phyloP scores from a whole-genome alignment of 148 eudicot genomes.

The Vaccinium macrocarpon region DNA sequence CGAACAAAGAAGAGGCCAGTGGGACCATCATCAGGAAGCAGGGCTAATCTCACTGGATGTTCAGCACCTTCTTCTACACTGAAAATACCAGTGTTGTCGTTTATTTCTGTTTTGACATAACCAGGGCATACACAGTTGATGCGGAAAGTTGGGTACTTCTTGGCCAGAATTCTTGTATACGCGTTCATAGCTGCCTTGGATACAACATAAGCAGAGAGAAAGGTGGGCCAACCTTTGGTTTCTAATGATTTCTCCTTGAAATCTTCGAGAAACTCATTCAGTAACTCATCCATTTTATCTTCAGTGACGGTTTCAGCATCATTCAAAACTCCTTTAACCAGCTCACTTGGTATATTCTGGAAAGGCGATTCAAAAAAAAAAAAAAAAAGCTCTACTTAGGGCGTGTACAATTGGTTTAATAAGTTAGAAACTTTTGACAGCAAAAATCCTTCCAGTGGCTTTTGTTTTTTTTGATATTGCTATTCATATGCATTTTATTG shows the following conservation, averaged over 20 bases:
- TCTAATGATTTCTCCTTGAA: conserved; percentile 18
- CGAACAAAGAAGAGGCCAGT: conserved; percentile 20
- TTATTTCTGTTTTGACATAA: conserved; percentile 39
- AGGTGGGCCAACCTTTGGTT: conserved; percentile 24
- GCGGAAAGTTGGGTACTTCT: conserved; percentile 20
- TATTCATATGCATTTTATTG: background rate
- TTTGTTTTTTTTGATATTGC: background rate
- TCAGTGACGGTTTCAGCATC: conserved; percentile 42
- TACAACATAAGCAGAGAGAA: conserved; percentile 11
- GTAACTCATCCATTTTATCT: conserved; percentile 32
- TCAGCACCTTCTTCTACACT: conserved; percentile 45
- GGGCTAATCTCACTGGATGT: conserved; percentile 35
- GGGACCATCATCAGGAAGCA: conserved; percentile 35
- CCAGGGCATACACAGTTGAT: conserved; percentile 55
- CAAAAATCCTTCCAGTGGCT: background rate
- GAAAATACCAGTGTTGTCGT: conserved; percentile 18
- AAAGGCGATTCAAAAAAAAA: background rate
- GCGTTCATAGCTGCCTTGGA: conserved; percentile 35
- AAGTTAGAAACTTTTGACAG: background rate
- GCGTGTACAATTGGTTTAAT: background rate
- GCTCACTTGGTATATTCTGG: conserved; percentile 21
- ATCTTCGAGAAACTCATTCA: conserved; percentile 36
- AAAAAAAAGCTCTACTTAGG: background rate
- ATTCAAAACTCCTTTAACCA: conserved; percentile 27
- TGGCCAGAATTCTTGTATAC: conserved; percentile 32